Evolutionary conservation across 1,284 basidiomycete species (phyloP), one percentile per base, ranked within the genome.

Genomic region (Microbotryum violaceum): DNA sequence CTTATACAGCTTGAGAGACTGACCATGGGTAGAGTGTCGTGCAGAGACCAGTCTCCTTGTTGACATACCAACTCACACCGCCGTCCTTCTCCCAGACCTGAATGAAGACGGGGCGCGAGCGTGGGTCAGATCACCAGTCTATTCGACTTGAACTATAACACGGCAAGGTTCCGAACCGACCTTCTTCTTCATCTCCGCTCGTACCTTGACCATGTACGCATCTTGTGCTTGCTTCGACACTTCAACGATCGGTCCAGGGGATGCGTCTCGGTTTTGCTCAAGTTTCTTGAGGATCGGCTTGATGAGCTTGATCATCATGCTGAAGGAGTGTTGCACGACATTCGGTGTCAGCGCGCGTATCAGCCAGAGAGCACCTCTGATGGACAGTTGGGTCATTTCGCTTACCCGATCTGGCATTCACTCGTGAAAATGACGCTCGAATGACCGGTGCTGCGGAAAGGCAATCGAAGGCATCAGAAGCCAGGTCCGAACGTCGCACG

Each of bases 401-500:
- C 51, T 45, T 27, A 63, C 51, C 46, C 57, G 59, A 69, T 56
- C 47, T 69, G 68, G 8, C 53, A 53, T 21, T 69, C 68, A 42
- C 57, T 56, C 25, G 68, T 69, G 48, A 69, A 69, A 18, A 69
- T 60, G 49, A 69, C 68, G 42, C 57, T 60, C 18, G 63, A 65
- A 49, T 69, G 68, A 2, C 68, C 68, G 12, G 68, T 69, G 37
- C 37, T 0, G 65, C 62, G 23, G 12, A 12, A 18, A 42, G 12
- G 16, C 37, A 42, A 42, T 42, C 37, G 37, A 18, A 16, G 37
- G 37, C 37, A 18, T 42, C 3, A 42, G 16, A 4, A 42, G 6
- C 37, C 16, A 18, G 12, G 14, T 16, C 37, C 12, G 4, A 42
- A 16, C 1, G 6, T 16, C 37, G 12, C 37, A 42, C 6, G 37